Base-by-base conservation (phyloP, 2,329 filamentous ascomycete species). In the Fusarium sp. region DNA sequence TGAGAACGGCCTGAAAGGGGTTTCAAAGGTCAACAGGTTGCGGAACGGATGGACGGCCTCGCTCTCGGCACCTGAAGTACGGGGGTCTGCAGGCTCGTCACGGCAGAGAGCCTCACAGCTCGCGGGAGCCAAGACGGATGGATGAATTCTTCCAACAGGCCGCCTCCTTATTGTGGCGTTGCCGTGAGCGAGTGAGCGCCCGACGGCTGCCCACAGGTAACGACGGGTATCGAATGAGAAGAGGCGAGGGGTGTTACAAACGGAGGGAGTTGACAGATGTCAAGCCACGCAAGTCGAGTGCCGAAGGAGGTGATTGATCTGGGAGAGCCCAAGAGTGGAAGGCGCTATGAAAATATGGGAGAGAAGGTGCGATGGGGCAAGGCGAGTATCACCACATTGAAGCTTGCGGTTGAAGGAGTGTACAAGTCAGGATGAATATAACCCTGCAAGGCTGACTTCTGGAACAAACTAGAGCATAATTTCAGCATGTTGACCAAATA, bases 181-280 rank as follows among this genome's bases (percentile, higher is more conserved):
- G 40, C 42, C 37, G 56, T 58, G 47, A 52, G 42, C n/a, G 40
- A 45, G 40, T 68, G 57, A 60, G 57, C 38, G 29, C 35, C 37
- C 57, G 54, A 52, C 61, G 66, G 74, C 47, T 62, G 35, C 74
- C 57, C 45, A 64, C 64, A 65, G 65, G 37, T 42, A 54, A 62
- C 66, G 45, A 65, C 37, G 59, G 73, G 35, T 59, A 20, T 62
- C 47, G 27, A n/a, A 54, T 42, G 22, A 56, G 60, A 56, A 37
- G 24, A 54, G 27, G 20, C 13, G 60, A 29, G 54, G 27, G 52
- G 42, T 57, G 24, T 45, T 50, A 31, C 37, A 37, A 16, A 29
- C 18, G 38, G 50, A 29, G 27, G 13, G 50, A 42, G 18, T 63
- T 63, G 31, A 22, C 42, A 71, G 67, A 64, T 47, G 22, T 31